phyloP scores from a whole-genome alignment of 225 moss, liverwort and hornwort genomes.

The Bryum argenteum region DNA sequence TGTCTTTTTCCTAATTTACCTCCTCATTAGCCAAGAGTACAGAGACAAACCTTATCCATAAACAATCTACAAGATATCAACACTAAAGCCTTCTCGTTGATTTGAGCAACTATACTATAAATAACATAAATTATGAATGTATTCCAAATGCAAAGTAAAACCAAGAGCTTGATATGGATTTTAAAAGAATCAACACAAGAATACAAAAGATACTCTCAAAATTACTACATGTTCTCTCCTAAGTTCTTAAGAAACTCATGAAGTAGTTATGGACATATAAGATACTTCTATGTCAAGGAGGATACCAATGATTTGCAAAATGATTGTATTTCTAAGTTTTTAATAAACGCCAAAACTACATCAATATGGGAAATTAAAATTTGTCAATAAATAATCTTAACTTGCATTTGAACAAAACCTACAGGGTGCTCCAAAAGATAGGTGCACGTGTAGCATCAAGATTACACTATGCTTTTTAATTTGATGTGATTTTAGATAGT shows the following conservation, averaged over 20 bases:
- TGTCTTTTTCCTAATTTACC: slow-evolving; percentile 39
- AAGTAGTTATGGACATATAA: no score
- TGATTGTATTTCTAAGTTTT: no score
- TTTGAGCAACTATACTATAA: no score
- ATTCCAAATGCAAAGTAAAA: rapidly evolving
- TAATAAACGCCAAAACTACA: no score
- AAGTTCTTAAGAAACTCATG: no score
- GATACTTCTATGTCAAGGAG: no score
- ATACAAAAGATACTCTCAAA: no score
- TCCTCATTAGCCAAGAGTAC: slow-evolving; percentile 44
- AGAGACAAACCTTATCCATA: slow-evolving; percentile 14
- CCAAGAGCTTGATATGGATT: no score
- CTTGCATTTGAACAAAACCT: not conserved
- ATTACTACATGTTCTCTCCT: no score
- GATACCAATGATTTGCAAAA: no score
- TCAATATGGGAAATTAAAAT: not conserved
- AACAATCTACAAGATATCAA: not conserved
- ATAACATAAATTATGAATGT: no score
- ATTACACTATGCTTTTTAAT: not conserved
- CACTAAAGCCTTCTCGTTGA: not conserved
- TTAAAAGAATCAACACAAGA: no score
- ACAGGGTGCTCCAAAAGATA: not conserved
- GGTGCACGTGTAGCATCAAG: not conserved
- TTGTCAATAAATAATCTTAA: not conserved
- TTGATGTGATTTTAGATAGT: not conserved